These are phyloP conservation scores for Peronospora tabacina DNA, from an alignment of 352 stramenopile species.

Conservation along the genomic window DNA sequence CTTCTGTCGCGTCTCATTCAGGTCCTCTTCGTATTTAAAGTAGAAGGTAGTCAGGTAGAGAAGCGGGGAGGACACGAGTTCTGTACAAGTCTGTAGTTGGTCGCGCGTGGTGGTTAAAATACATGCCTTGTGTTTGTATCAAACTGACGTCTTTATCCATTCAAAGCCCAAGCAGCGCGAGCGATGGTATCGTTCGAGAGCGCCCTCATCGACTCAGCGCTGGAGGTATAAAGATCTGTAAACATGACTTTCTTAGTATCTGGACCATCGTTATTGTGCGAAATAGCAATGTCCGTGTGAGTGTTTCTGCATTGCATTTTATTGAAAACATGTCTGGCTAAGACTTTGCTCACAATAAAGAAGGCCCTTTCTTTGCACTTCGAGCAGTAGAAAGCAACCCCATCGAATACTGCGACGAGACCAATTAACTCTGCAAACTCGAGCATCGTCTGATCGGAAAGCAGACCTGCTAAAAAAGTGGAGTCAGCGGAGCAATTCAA, in stretches of 20 bases:
- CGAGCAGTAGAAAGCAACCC: not conserved
- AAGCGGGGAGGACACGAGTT: slow-evolving; percentile 5
- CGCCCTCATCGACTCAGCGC: no score
- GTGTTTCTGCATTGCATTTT: no score
- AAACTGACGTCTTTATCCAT: slow-evolving; percentile 1
- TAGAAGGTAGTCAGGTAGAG: slow-evolving; percentile 26
- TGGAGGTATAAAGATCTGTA: no score
- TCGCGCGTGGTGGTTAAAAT: slow-evolving; percentile 16
- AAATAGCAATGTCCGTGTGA: no score
- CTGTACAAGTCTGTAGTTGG: slow-evolving; percentile 12
- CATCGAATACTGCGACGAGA: slow-evolving; percentile 28
- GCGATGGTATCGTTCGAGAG: no score
- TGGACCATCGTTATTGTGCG: no score
- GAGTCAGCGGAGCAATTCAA: not conserved
- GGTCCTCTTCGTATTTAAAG: slow-evolving; percentile 13
- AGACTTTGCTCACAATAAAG: no score
- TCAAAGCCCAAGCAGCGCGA: no score
- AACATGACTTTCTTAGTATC: no score
- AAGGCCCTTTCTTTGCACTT: not conserved
- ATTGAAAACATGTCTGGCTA: no score
- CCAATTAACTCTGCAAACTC: slow-evolving; percentile 47
- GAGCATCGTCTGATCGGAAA: slow-evolving; percentile 1
- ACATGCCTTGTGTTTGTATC: slow-evolving; percentile 22
- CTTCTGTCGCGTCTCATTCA: not conserved
- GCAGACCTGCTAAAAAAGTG: not conserved